Conservation (phyloP, 805 yeast species). For the Myxozyma lipomycoides region DNA sequence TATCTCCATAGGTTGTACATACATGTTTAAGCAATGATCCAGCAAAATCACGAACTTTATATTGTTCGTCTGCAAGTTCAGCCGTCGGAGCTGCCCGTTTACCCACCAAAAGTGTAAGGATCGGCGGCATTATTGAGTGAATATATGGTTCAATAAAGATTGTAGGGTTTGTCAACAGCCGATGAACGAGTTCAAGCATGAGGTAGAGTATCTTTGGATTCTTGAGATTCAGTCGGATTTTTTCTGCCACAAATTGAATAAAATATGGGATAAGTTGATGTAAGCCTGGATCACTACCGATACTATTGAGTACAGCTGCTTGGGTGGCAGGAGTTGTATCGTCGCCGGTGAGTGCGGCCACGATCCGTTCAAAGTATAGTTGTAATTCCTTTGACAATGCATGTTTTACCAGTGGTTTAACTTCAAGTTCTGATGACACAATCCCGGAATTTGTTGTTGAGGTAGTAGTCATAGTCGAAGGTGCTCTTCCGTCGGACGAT, state of each 20-base stretch:
- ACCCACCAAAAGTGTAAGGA: conserved; percentile 82
- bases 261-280: conserved; percentile 96
- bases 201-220: conserved; percentile 67
- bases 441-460: conserved; percentile 33
- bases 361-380: conserved; percentile 85
- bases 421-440: conserved; percentile 50
- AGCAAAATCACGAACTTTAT: conserved; percentile 81
- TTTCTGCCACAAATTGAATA: conserved; percentile 93
- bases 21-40: conserved; percentile 77
- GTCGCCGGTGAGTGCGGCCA: conserved; percentile 62
- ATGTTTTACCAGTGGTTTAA: conserved; percentile 91
- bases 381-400: conserved; percentile 91
- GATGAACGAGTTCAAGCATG: conserved; percentile 83
- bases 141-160: conserved; percentile 84
- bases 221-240: conserved; percentile 77
- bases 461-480: conserved; percentile 33
- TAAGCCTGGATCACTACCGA: conserved; percentile 88
- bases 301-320: conserved; percentile 77
- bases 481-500: conserved; percentile 16
- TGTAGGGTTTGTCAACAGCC: conserved; percentile 75
- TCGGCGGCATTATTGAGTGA: conserved; percentile 96
- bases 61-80: conserved; percentile 36
- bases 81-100: conserved; percentile 68
- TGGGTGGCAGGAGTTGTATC: conserved; percentile 53
- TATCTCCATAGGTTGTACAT: conserved; percentile 72